Evolutionary conservation across 2,329 filamentous ascomycete genomes (phyloP).

Genomic region (Clonostachys rosea): DNA sequence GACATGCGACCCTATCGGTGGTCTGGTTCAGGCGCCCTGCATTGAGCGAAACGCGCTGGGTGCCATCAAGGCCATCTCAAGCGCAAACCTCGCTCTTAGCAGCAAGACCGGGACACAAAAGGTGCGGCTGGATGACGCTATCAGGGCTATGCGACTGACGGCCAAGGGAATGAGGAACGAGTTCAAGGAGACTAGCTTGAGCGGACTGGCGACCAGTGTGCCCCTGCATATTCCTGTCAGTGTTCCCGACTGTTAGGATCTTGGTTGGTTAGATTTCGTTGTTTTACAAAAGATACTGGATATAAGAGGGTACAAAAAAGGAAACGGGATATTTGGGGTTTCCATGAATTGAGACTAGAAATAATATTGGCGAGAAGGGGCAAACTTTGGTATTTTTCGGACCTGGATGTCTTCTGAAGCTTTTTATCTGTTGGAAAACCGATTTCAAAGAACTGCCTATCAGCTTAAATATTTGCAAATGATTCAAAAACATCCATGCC

Average conservation of each 20-base stretch:
- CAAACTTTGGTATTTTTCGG: too few species aligned
- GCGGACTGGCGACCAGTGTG: slow-evolving; percentile 43
- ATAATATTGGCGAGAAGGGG: too few species aligned
- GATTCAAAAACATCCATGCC: too few species aligned
- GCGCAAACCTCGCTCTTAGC: slow-evolving; percentile 40
- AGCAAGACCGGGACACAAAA: slow-evolving; percentile 40
- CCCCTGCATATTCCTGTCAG: slow-evolving; percentile 44
- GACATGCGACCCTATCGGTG: slow-evolving; percentile 45
- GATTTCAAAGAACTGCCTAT: too few species aligned
- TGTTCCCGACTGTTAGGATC: slow-evolving; percentile 40
- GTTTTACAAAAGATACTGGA: too few species aligned
- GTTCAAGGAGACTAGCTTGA: slow-evolving; percentile 48
- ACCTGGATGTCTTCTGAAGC: too few species aligned
- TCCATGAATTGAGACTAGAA: too few species aligned
- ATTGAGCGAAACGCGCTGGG: slow-evolving; percentile 46
- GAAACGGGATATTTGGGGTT: too few species aligned
- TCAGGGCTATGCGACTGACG: slow-evolving; percentile 43
- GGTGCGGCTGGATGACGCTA: slow-evolving; percentile 44
- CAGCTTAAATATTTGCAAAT: too few species aligned
- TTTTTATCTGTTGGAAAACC: too few species aligned
- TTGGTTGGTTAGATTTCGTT: too few species aligned
- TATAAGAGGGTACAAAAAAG: too few species aligned
- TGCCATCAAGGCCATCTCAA: slow-evolving; percentile 45
- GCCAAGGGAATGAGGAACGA: slow-evolving; percentile 47
- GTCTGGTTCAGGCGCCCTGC: slow-evolving; percentile 44